Conservation (phyloP, 805 yeast genomes). For the Candida suzukii region DNA sequence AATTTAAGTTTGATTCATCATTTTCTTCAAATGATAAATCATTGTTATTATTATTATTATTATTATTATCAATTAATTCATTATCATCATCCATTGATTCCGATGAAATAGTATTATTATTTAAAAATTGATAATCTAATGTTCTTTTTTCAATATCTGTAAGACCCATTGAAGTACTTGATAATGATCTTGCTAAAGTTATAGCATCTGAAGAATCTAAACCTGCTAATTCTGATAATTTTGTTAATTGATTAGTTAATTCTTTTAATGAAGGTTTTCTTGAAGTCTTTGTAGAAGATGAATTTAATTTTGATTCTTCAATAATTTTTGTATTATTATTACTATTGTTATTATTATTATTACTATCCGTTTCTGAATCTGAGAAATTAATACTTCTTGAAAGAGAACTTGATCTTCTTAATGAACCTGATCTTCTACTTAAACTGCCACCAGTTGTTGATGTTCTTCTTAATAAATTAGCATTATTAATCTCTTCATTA, state of each 20-base stretch:
- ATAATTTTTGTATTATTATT: no score
- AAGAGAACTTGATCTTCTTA: constrained; percentile 18
- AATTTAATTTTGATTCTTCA: background rate
- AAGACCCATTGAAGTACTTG: constrained; percentile 59
- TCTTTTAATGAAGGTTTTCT: constrained; percentile 60
- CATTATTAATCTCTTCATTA: background rate
- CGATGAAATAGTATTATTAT: background rate
- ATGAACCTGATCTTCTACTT: constrained; percentile 2
- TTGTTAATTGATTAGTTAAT: constrained; percentile 68
- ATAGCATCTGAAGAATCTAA: constrained; percentile 75
- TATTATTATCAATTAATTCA: background rate
- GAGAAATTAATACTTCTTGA: constrained; percentile 7
- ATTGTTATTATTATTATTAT: constrained; percentile 1
- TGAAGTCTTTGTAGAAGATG: background rate
- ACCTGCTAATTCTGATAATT: constrained; percentile 70
- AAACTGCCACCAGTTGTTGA: no score
- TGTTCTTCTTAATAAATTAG: background rate
- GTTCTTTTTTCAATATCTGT: constrained; percentile 36
- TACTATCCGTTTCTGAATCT: constrained; percentile 20
- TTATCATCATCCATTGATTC: no score
- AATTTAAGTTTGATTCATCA: no score
- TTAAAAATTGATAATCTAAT: background rate
- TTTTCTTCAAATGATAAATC: constrained; percentile 5
- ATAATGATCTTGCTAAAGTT: constrained; percentile 72
- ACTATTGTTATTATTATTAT: constrained; percentile 4